Evolutionary conservation across 441 rosid genomes (phyloP).

Genomic region (Euphorbia celastroides): DNA sequence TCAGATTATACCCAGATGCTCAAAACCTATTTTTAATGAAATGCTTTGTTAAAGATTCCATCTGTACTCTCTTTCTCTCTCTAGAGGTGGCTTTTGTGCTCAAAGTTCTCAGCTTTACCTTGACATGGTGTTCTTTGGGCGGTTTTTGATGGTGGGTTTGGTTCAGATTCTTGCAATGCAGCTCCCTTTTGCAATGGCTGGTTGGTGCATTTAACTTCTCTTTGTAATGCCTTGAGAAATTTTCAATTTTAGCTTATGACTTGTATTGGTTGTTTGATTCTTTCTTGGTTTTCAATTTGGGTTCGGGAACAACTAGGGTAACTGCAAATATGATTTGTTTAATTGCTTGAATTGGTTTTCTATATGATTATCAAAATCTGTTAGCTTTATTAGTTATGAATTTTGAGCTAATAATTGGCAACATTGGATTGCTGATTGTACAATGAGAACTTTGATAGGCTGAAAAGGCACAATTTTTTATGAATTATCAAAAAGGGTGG

Average conservation of each 20-base stretch:
- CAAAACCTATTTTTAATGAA: neutral
- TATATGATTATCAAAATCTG: neutral
- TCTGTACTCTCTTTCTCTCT: constrained; percentile 9
- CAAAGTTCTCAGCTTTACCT: constrained; percentile 18
- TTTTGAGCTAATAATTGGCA: neutral
- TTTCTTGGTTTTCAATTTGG: neutral
- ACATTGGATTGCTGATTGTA: neutral
- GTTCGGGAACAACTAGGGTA: constrained; percentile 8
- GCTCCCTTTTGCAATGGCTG: constrained; percentile 49
- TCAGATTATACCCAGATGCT: no score
- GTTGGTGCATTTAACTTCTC: constrained; percentile 25
- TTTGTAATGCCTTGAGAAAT: neutral
- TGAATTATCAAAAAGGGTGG: no score
- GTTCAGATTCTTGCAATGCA: constrained; percentile 41
- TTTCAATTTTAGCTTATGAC: neutral
- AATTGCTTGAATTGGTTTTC: constrained; percentile 11
- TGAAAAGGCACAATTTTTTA: neutral
- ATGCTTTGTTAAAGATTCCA: neutral
- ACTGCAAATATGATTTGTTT: constrained; percentile 21
- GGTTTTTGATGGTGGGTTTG: constrained; percentile 39
- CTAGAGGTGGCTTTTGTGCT: neutral
- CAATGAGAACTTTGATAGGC: neutral
- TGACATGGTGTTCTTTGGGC: constrained; percentile 41
- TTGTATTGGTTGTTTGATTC: neutral
- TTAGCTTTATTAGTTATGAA: neutral